phyloP scores from a whole-genome alignment of 768 basidiomycete genomes.

The Leccinellum rugosiceps region DNA sequence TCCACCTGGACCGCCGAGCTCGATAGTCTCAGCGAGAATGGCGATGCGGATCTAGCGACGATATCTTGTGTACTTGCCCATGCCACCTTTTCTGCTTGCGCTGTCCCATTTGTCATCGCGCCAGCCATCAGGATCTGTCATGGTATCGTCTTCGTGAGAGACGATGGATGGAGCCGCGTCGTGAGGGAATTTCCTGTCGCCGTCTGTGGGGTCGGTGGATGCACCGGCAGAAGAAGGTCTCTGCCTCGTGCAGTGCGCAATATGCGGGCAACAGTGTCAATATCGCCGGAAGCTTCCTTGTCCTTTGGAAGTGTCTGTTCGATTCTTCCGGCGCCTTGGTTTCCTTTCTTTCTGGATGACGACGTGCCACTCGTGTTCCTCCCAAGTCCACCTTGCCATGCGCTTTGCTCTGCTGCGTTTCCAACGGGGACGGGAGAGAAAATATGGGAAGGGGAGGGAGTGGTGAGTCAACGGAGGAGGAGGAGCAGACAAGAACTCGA shows the following conservation, averaged over 20 bases:
- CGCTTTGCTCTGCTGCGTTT: constrained; percentile 55
- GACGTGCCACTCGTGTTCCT: constrained; percentile 88
- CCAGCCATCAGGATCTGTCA: constrained; percentile 89
- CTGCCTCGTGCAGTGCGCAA: constrained; percentile 54
- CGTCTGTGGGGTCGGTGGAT: constrained; percentile 21
- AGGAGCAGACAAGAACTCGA: no score
- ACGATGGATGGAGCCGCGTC: constrained; percentile 31
- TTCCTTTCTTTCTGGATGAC: constrained; percentile 55
- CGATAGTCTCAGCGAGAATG: constrained; percentile 67
- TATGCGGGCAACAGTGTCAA: constrained; percentile 39
- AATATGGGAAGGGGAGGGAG: constrained; percentile 71
- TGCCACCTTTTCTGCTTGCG: constrained; percentile 68
- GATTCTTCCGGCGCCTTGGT: constrained; percentile 48
- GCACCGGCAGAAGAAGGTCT: constrained; percentile 24
- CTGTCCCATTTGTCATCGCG: constrained; percentile 95
- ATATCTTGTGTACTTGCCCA: constrained; percentile 90
- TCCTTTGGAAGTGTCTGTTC: constrained; percentile 56
- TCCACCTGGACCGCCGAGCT: constrained; percentile 43
- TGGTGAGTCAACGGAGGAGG: no score
- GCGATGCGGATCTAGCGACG: constrained; percentile 87
- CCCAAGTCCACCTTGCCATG: constrained; percentile 84
- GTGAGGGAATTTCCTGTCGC: constrained; percentile 16
- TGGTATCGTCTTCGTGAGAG: constrained; percentile 46
- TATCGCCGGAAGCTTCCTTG: constrained; percentile 42
- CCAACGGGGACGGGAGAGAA: constrained; percentile 52